phyloP scores from a whole-genome alignment of 179 eudicot genomes.

The Sideroxylon spinosum region DNA sequence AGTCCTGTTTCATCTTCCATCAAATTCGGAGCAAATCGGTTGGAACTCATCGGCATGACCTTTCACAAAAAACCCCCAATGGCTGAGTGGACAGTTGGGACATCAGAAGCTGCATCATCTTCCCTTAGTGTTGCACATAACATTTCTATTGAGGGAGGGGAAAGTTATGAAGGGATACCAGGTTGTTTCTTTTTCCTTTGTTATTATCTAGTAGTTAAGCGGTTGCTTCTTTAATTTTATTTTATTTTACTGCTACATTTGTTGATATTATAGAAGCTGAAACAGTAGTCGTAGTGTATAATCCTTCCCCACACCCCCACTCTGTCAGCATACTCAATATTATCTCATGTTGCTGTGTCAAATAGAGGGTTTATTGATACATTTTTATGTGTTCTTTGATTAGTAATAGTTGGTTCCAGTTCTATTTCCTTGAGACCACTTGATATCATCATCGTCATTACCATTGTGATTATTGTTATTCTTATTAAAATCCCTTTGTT shows the following conservation, averaged over 20 bases:
- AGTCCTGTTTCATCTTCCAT: conserved; percentile 19
- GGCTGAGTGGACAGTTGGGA: conserved; percentile 29
- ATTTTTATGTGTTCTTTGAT: background rate
- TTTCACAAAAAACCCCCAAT: conserved; percentile 52
- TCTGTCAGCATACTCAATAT: background rate
- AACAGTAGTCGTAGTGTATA: background rate
- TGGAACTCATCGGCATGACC: conserved; percentile 39
- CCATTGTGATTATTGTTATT: too few relatives aligned
- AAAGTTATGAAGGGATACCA: conserved; percentile 34
- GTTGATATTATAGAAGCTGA: background rate
- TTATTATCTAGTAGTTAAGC: background rate
- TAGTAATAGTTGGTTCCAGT: background rate
- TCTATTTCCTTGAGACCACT: background rate
- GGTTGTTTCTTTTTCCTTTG: conserved; percentile 26
- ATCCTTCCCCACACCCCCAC: background rate
- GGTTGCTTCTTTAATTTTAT: background rate
- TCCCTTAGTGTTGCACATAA: conserved; percentile 11
- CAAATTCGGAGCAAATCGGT: conserved; percentile 22
- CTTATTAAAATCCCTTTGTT: background rate
- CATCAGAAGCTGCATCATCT: conserved; percentile 20
- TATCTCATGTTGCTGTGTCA: background rate
- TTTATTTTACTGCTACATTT: background rate
- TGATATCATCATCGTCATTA: background rate
- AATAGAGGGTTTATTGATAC: background rate
- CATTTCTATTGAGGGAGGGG: conserved; percentile 20